A percentile compares a stretch with the other conserved stretches of the same genome.
Conservation (phyloP, 441 rosid genomes). For the Arabidopsis lyrata region DNA sequence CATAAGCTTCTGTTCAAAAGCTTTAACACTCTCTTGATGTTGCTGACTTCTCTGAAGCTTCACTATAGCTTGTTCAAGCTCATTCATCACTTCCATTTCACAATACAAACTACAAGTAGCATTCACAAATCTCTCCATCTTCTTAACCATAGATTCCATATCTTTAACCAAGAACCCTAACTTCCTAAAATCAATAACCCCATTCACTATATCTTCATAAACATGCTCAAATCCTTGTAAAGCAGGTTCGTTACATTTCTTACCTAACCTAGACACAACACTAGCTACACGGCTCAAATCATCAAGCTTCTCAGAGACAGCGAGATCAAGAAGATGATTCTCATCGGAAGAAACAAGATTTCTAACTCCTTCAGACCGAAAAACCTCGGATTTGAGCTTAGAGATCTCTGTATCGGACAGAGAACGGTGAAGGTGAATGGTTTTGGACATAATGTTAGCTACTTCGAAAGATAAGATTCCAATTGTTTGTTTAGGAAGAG, state of each 20-base stretch:
- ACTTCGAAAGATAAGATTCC: conserved; percentile 96
- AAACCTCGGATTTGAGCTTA: conserved; percentile 76
- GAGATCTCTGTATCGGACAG: conserved; percentile 71
- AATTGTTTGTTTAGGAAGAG: conserved; percentile 53
- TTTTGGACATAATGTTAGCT: conserved; percentile 87
- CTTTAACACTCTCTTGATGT: conserved; percentile 84
- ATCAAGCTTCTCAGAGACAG: conserved; percentile 85
- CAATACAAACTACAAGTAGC: conserved; percentile 75
- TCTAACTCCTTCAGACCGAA: conserved; percentile 65
- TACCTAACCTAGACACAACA: conserved; percentile 87
- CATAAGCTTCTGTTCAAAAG: conserved; percentile 87
- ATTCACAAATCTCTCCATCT: conserved; percentile 87
- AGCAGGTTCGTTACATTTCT: conserved; percentile 86
- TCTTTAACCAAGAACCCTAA: conserved; percentile 90
- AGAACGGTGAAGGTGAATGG: conserved; percentile 83
- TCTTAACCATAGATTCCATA: conserved; percentile 92
- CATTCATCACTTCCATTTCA: conserved; percentile 91
- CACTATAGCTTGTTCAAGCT: conserved; percentile 79
- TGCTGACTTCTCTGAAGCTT: conserved; percentile 76
- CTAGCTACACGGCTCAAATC: conserved; percentile 77
- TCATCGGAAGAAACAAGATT: conserved; percentile 76
- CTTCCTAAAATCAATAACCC: conserved; percentile 81
- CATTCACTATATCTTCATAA: conserved; percentile 73
- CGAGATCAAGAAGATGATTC: conserved; percentile 69
- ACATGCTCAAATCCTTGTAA: conserved; percentile 97